A percentile compares a stretch with the other conserved stretches of the same genome.
phyloP scores from a whole-genome alignment of 768 basidiomycete species.

The Agaricus blazei region DNA sequence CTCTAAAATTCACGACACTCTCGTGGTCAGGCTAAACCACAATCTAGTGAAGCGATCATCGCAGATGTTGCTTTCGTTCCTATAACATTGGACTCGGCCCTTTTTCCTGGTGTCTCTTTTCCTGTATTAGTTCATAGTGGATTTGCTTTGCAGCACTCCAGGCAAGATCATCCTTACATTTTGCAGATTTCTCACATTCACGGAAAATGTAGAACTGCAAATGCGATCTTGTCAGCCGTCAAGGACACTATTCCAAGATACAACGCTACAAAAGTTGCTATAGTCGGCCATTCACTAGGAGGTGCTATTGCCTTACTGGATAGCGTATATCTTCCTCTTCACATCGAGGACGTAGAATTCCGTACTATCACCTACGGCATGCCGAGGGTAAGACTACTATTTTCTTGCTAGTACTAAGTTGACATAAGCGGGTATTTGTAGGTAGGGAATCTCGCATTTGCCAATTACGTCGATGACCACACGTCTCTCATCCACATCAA shows the following conservation, averaged over 20 bases:
- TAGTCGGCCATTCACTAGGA: constrained; percentile 47
- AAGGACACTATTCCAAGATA: constrained; percentile 27
- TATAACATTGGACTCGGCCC: constrained; percentile 24
- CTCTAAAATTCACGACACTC: too few species aligned
- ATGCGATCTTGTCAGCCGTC: constrained; percentile 36
- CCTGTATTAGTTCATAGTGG: constrained; percentile 40
- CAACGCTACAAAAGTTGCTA: constrained; percentile 31
- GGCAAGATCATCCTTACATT: constrained; percentile 19
- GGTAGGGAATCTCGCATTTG: constrained; percentile 60
- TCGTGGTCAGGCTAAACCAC: constrained; percentile 18
- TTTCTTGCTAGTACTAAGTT: constrained; percentile 8
- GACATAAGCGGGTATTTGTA: constrained; percentile 7
- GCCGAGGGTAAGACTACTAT: constrained; percentile 33
- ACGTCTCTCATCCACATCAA: constrained; percentile 52
- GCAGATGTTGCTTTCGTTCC: constrained; percentile 31
- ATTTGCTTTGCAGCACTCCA: constrained; percentile 36
- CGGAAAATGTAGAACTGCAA: constrained; percentile 29
- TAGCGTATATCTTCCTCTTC: constrained; percentile 46
- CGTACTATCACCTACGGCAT: constrained; percentile 35
- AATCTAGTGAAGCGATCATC: constrained; percentile 17
- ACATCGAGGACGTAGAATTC: constrained; percentile 35
- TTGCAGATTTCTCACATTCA: background rate
- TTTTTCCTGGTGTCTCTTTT: constrained; percentile 44
- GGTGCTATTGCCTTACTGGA: constrained; percentile 54
- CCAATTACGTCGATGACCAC: constrained; percentile 52